Base-by-base conservation (phyloP, 116 monocot species). In the Papilionanthe hybrid region DNA sequence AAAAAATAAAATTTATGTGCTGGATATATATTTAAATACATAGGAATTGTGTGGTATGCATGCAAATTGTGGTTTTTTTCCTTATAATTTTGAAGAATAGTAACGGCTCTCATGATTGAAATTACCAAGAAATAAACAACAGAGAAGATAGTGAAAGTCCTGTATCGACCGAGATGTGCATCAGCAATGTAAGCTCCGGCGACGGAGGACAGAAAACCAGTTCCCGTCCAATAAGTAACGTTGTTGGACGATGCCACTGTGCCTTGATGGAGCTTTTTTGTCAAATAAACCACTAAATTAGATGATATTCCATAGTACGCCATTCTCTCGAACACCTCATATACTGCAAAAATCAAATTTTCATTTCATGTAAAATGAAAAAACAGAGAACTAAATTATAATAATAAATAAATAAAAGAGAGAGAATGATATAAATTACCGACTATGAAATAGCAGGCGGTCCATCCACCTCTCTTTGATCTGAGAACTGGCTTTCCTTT, bases 181-280 rank as follows among this genome's bases (percentile, higher is more conserved):
- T 87, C 87, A 1, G 87, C 87, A 43, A 84, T 47, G 55, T 84
- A 87, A n/a, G 84, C 87, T 0, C 87, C 87, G 4, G 80, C 9
- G 1, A 86, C 1, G 1, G 86, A 82, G 25, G 44, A 57, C 15
- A 86, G 29, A 48, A 60, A 82, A 7, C 45, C 83, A 25, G 72
- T 79, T 23, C 86, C 86, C 25, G 48, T 72, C 86, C 86, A 86
- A 49, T 86, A 77, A 17, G 86, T 86, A 12, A 86, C 86, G 55
- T 82, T 86, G 71, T 80, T 86, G 10, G 82, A 43, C 1, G 86
- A 57, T 1, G 47, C 63, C 2, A 86, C 86, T 3, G 79, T 82
- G 17, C 86, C 83, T 30, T 86, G 77, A 30, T 80, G 86, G 25
- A 83, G 82, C 53, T 80, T 80, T 10, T 15, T 78, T 1, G 82